Percentiles rank a stretch among this genome's conserved stretches.
These are phyloP conservation scores for Calocybe cyanea DNA, from an alignment of 768 basidiomycete species.

Conservation along the genomic window DNA sequence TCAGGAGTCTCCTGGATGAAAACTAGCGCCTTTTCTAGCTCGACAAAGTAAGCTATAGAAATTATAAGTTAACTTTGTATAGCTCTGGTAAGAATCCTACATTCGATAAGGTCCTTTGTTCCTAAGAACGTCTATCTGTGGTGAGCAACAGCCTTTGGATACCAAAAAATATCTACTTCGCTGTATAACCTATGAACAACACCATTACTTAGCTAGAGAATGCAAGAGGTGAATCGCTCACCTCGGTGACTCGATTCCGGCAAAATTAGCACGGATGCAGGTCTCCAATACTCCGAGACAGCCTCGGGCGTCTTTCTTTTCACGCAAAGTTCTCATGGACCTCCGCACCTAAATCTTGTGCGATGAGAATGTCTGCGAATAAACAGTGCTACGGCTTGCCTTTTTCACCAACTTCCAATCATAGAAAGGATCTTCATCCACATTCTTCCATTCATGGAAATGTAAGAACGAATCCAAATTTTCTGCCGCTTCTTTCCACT, in stretches of 20 bases:
- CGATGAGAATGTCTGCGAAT: not conserved
- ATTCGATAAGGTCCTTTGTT: conserved; percentile 87
- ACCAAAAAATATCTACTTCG: conserved; percentile 63
- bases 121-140: conserved; percentile 76
- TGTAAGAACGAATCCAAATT: conserved; percentile 77
- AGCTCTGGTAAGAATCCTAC: conserved; percentile 33
- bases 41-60: conserved; percentile 70
- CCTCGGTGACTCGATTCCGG: conserved; percentile 85
- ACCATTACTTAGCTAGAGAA: not conserved
- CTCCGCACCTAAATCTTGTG: conserved; percentile 50
- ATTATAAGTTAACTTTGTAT: conserved; percentile 7
- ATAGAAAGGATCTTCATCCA: conserved; percentile 87
- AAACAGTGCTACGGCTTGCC: conserved; percentile 32
- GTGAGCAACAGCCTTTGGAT: conserved; percentile 14
- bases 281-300: conserved; percentile 89
- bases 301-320: conserved; percentile 78
- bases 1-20: conserved; percentile 73
- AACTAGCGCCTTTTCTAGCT: conserved; percentile 72
- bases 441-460: conserved; percentile 87
- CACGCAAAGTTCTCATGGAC: conserved; percentile 67
- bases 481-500: conserved; percentile 85
- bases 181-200: conserved; percentile 66
- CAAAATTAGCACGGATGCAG: conserved; percentile 89
- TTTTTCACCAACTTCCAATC: conserved; percentile 86
- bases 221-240: conserved; percentile 17